Conservation (phyloP, 257 asterid species). For the Solanum tarapatanum region DNA sequence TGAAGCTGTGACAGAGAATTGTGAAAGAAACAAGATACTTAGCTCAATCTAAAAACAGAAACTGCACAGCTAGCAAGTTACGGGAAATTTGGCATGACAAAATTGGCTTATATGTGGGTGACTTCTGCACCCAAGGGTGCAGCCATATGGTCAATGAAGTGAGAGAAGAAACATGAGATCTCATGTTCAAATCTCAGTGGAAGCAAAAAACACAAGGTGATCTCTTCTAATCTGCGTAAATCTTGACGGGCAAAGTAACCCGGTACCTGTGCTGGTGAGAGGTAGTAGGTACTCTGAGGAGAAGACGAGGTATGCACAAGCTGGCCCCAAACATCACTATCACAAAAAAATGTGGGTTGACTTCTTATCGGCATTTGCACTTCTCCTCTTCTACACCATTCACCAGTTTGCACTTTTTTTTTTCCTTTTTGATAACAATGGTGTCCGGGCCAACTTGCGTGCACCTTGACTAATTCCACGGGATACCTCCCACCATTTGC, state of each 20-base stretch:
- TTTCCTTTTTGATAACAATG: neutral
- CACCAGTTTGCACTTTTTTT: neutral
- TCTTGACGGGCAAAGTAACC: neutral
- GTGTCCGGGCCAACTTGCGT: neutral
- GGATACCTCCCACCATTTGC: neutral
- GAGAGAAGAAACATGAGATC: neutral
- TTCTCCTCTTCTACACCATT: neutral
- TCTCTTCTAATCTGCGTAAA: neutral
- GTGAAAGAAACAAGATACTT: neutral
- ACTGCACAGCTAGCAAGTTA: neutral
- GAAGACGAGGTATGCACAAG: neutral
- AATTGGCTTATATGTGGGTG: neutral
- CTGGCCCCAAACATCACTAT: neutral
- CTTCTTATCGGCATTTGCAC: neutral
- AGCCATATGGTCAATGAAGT: neutral
- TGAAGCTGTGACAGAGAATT: conserved; percentile 46
- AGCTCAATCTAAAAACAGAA: neutral
- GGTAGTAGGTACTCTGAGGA: neutral
- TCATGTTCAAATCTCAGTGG: neutral
- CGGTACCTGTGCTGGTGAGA: neutral
- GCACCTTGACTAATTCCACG: neutral
- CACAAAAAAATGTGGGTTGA: neutral
- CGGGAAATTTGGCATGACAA: neutral
- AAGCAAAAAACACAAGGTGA: neutral
- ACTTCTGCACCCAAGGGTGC: neutral